These are phyloP conservation scores for Annulohypoxylon truncatum DNA, from an alignment of 2,329 filamentous ascomycete genomes.

Conservation along the genomic window DNA sequence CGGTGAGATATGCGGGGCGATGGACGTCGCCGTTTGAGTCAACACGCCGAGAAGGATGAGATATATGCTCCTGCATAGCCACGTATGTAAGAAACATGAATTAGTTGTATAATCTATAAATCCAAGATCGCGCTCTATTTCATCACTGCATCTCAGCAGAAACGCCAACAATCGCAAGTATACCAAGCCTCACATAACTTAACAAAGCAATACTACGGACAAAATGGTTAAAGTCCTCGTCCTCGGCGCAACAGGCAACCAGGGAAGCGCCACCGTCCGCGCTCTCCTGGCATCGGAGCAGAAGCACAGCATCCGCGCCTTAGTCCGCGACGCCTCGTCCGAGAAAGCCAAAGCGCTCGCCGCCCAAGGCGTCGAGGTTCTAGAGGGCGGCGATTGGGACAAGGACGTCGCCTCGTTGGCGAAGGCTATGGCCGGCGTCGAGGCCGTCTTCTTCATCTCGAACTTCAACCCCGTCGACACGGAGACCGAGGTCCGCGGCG, in stretches of 20 bases:
- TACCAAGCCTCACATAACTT: neutral
- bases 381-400: slow-evolving; percentile 31
- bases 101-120: neutral
- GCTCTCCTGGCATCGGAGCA: slow-evolving; percentile 27
- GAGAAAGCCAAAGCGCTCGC: slow-evolving; percentile 23
- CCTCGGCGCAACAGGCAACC: slow-evolving; percentile 36
- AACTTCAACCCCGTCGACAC: slow-evolving; percentile 12
- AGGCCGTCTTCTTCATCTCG: slow-evolving; percentile 32
- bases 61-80: neutral
- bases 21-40: neutral
- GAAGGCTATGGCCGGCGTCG: slow-evolving; percentile 24
- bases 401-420: slow-evolving; percentile 25
- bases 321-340: slow-evolving; percentile 26
- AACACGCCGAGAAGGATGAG: neutral
- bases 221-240: slow-evolving; percentile 39
- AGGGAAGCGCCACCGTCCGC: slow-evolving; percentile 23
- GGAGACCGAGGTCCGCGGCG: slow-evolving; percentile 19
- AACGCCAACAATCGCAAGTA: neutral
- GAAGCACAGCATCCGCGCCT: slow-evolving; percentile 31
- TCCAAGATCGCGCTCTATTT: neutral
- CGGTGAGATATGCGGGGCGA: neutral
- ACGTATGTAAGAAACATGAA: neutral
- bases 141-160: neutral
- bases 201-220: neutral
- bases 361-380: slow-evolving; percentile 25